These are phyloP conservation scores for Didymella pinodella DNA, from an alignment of 2,329 filamentous ascomycete genomes.

Conservation along the genomic window DNA sequence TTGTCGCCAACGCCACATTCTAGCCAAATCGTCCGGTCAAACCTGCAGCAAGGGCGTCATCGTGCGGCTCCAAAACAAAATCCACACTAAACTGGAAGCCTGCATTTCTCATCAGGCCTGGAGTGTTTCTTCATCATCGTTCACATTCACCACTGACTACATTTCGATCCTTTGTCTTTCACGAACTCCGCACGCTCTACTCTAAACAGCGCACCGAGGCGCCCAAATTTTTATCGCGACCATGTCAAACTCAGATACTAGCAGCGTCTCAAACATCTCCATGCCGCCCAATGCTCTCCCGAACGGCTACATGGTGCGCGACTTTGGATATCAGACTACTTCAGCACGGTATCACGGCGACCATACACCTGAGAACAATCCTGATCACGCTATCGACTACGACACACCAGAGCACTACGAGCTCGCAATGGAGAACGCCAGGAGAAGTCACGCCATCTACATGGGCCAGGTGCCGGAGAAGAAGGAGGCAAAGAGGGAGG, in stretches of 20 bases:
- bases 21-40: slow-evolving; percentile 12
- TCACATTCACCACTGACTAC: slow-evolving; percentile 1
- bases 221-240: not conserved
- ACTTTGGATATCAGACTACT: slow-evolving; percentile 35
- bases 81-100: slow-evolving; percentile 6
- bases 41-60: slow-evolving; percentile 24
- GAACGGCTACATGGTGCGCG: slow-evolving; percentile 27
- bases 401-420: slow-evolving; percentile 31
- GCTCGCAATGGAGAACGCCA: slow-evolving; percentile 36
- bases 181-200: not conserved
- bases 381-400: slow-evolving; percentile 36
- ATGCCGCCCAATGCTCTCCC: slow-evolving; percentile 15
- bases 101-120: slow-evolving; percentile 15
- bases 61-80: slow-evolving; percentile 14
- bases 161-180: slow-evolving; percentile 1
- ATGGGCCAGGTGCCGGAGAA: slow-evolving; percentile 28
- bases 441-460: slow-evolving; percentile 35
- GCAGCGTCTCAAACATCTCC: slow-evolving; percentile 17
- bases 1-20: slow-evolving; percentile 18
- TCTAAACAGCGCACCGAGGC: not conserved
- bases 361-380: slow-evolving; percentile 39
- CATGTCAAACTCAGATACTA: slow-evolving; percentile 17
- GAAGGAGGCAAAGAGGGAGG: slow-evolving; percentile 27
- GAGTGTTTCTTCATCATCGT: not conserved
- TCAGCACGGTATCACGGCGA: slow-evolving; percentile 38